Base-by-base conservation (phyloP, 179 eudicot genomes). In the Silene noctiflora region DNA sequence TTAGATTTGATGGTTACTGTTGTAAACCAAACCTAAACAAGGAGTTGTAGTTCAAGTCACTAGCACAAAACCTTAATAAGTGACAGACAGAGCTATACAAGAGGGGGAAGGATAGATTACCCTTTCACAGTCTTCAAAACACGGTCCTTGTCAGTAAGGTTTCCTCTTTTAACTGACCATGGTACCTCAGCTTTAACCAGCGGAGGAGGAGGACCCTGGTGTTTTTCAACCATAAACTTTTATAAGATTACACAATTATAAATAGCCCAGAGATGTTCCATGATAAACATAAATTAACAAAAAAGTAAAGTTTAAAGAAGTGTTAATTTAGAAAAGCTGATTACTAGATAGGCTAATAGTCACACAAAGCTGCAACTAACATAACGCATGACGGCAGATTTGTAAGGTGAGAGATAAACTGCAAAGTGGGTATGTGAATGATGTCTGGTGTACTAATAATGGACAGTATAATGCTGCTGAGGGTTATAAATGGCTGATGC, bases 121-220 rank as follows among this genome's bases (percentile, higher is more conserved):
- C 99, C 98, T 88, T 94, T 96, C 65, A 96, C 95, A 31, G 98
- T 90, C 86, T 94, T 96, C 86, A 96, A 78, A 33, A 96, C 97
- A 74, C 96, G 91, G 14, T 94, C 99, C 82, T 90, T 88, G 0
- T 96, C 99, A 46, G 96, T 94, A 48, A 96, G 93, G 73, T 24
- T 85, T 10, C 87, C 97, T 84, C 91, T 91, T 68, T 87, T 92
- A 78, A 68, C 98, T 48, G 97, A 93, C 99, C 99, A 96, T 78
- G 99, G 99, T 16, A 87, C 95, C 63, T 94, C 98, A 85, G 99
- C 98, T 82, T 96, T 96, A 31, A 86, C 81, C 77, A 94, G 88
- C 79, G 93, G 84, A 81, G 96, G 90, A 73, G 91, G 51, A 29
- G 96, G 89, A 70, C 94, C 95, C 96, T 92, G 83, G 21, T 48